Base-by-base conservation (phyloP, 1,139 yeast genomes). In the Magnusiomyces magnusii region DNA sequence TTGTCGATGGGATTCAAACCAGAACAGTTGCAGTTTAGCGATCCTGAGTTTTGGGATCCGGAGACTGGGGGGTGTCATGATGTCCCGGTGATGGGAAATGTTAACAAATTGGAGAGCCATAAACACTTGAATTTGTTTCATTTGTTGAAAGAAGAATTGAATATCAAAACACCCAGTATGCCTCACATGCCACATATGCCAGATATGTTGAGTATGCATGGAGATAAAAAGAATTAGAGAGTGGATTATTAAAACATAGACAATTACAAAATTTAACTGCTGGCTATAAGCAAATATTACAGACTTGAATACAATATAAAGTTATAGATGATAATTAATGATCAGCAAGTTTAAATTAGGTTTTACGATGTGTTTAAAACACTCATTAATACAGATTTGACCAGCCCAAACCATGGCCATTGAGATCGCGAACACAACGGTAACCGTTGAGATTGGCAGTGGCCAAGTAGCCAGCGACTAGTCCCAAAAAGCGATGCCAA, bases 41-140 rank as follows among this genome's bases (percentile, higher is more conserved):
- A 79, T 49, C 90, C 90, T 0, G 73, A 72, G 27, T 91, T 86
- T 76, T 91, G 97, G 97, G 80, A 58, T 23, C 59, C 58, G 13
- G 53, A 21, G 41, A 47, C 23, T 1, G 62, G 62, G 9, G 62
- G 60, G 13, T 60, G 62, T 44, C 42, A 28, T 24, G 57, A 60
- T n/a, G 62, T 60, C 19, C 62, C 62, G 2, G 62, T 60, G 21
- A 60, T 60, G 62, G 62, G 62, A 2, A 39, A 42, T 55, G 62
- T 60, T 15, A 60, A 60, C 49, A 60, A 60, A 44, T 51, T 60
- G n/a, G 58, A 56, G 34, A 51, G 47, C 36, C 62, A 60, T 41
- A 55, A 57, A 47, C 36, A 49, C 41, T 23, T 41, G 41, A 23
- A 56, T 24, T 25, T 39, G 24, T 44, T 50, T 7, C 36, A 53